phyloP scores from a whole-genome alignment of 805 yeast species.

The Saturnispora mendoncae region DNA sequence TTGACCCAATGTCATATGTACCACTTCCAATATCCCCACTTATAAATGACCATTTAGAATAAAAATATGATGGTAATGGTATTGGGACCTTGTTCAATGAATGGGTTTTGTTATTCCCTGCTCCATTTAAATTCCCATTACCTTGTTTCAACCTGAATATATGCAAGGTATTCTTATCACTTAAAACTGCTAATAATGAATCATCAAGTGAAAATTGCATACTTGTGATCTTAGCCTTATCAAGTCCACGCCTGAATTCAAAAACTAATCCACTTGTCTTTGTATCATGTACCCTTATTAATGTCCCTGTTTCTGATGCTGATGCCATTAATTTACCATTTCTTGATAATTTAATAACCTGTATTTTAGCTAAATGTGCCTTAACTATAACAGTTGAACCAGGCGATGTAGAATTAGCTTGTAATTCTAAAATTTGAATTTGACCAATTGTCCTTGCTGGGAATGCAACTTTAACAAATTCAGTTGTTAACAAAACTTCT shows the following conservation, averaged over 20 bases:
- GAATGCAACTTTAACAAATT: conserved; percentile 47
- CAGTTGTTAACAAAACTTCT: conserved; percentile 30
- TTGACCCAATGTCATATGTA: conserved; percentile 34
- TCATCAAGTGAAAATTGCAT: conserved; percentile 79
- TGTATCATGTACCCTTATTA: conserved; percentile 66
- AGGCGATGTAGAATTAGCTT: conserved; percentile 18
- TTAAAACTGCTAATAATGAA: conserved; percentile 67
- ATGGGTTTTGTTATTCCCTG: conserved; percentile 40
- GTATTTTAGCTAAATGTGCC: conserved; percentile 64
- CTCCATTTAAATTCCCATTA: conserved; percentile 5
- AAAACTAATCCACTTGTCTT: conserved; percentile 58
- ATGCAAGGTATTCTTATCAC: conserved; percentile 87
- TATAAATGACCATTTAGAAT: conserved; percentile 83
- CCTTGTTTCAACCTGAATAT: conserved; percentile 38
- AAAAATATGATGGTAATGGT: conserved; percentile 57
- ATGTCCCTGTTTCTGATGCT: conserved; percentile 76
- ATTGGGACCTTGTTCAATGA: conserved; percentile 37
- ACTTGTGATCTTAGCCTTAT: conserved; percentile 71
- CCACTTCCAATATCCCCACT: conserved; percentile 46
- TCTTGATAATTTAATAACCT: conserved; percentile 54
- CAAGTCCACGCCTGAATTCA: conserved; percentile 87
- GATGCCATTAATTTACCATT: conserved; percentile 66
- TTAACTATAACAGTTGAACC: conserved; percentile 54
- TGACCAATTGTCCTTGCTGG: conserved; percentile 75
- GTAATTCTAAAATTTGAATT: conserved; percentile 68